A percentile compares a stretch with the other conserved stretches of the same genome.
Conservation (phyloP, 495 filamentous ascomycete species). For the Penicillium paradoxum region DNA sequence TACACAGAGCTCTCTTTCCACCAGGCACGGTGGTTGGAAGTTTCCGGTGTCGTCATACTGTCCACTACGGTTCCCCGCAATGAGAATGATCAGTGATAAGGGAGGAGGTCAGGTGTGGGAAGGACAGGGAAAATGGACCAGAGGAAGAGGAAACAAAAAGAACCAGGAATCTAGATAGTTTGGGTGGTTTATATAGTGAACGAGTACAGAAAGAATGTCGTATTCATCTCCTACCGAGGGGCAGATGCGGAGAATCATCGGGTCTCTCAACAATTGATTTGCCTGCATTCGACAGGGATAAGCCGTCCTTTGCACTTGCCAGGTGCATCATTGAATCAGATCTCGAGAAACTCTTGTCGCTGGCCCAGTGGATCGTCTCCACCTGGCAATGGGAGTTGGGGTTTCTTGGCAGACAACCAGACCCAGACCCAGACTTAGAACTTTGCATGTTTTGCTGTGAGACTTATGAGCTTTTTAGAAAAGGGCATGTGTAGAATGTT, state of each 20-base stretch:
- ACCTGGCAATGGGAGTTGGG: slow-evolving; percentile 9
- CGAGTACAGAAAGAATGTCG: slow-evolving; percentile 3
- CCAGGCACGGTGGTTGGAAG: slow-evolving; percentile 42
- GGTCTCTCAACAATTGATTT: slow-evolving; percentile 10
- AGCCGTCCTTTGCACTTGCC: slow-evolving; percentile 5
- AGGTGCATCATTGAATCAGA: slow-evolving; percentile 7
- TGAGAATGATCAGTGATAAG: background rate
- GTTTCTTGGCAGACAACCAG: background rate
- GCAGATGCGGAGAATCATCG: slow-evolving; percentile 25
- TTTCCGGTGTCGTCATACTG: slow-evolving; percentile 26
- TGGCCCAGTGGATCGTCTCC: slow-evolving; percentile 11
- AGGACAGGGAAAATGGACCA: background rate
- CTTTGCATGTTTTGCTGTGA: no score
- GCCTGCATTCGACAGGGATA: background rate
- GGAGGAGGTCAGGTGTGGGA: background rate
- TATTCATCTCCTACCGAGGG: slow-evolving; percentile 22
- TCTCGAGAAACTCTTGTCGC: background rate
- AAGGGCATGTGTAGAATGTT: no score
- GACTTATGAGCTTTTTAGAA: no score
- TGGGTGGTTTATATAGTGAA: slow-evolving; percentile 4
- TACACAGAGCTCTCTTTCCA: slow-evolving; percentile 59
- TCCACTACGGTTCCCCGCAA: background rate
- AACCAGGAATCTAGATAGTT: background rate
- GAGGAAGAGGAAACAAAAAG: background rate
- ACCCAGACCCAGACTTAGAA: no score